Base-by-base conservation (phyloP, 2,329 filamentous ascomycete genomes). In the Cladosporium sphaerospermum region DNA sequence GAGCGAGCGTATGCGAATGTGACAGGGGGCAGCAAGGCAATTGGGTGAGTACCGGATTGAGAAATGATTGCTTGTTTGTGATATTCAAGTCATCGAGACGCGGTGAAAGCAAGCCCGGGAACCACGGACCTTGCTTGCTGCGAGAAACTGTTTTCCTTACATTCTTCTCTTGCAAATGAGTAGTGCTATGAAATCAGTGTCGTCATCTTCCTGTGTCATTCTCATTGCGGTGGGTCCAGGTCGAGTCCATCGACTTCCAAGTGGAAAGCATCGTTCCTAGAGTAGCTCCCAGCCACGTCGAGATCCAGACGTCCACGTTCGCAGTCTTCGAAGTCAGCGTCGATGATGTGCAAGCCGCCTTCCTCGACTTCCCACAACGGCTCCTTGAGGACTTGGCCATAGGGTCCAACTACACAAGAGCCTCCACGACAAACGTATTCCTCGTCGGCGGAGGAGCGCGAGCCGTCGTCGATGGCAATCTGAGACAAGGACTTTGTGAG, bases 321-420 rank as follows among this genome's bases (percentile, higher is more conserved):
- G 62, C 91, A 96, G 60, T 96, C 89, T 45, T 95, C 87, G 63
- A 96, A 85, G 64, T 96, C 89, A 3, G 91, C 84, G 58, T 93
- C 88, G 0, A 81, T 77, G 33, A 80, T 80, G 48, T 90, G 71
- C 31, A 96, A 68, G 0, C 82, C 80, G 3, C 81, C 76, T 52
- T 85, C 73, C 51, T 91, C 84, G 43, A 75, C 70, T 55, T 95
- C 88, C 90, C 90, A 96, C 54, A 93, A 74, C 0, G 91, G 91
- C 0, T 87, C 89, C 1, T 82, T 82, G 1, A 96, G 71, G 0
- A 92, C 82, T n/a, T 91, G 81, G 0, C 91, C 92, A 40, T 86
- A 76, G 0, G 91, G 90, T 9, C 81, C 84, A 23, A 95, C 75
- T 59, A 97, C 92, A 62, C 83, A 86, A 0, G 89, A 93, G 0